Conservation (phyloP, 495 filamentous ascomycete genomes). For the Letharia columbiana region DNA sequence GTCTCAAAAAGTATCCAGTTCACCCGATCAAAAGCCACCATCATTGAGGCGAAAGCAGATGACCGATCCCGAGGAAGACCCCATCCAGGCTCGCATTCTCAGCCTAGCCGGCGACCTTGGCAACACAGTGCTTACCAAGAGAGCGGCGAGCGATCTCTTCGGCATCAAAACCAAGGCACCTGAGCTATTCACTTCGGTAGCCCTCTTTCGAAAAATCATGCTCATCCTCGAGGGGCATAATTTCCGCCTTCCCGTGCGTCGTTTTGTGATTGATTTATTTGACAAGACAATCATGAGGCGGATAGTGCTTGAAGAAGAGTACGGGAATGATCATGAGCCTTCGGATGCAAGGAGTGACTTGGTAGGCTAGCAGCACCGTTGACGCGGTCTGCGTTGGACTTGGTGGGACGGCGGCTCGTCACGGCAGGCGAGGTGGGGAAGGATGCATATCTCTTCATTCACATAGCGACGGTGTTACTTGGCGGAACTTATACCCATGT, state of each 20-base stretch:
- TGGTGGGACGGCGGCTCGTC: background rate
- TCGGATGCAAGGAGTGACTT: background rate
- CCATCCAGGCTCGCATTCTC: conserved; percentile 62
- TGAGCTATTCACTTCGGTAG: conserved; percentile 61
- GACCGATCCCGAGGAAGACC: conserved; percentile 47
- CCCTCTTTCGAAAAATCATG: conserved; percentile 77
- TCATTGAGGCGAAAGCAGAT: conserved; percentile 38
- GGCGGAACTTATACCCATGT: conserved; percentile 1
- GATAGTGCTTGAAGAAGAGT: conserved; percentile 61
- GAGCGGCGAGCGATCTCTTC: conserved; percentile 63
- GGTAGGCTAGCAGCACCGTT: background rate
- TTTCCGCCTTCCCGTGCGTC: conserved; percentile 73
- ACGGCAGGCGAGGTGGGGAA: background rate
- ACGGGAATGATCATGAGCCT: conserved; percentile 29
- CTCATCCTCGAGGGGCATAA: conserved; percentile 80
- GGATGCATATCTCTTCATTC: background rate
- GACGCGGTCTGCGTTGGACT: background rate
- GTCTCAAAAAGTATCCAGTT: conserved; percentile 35
- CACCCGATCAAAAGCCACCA: conserved; percentile 33
- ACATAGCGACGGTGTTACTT: conserved; percentile 5
- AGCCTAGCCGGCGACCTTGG: conserved; percentile 76
- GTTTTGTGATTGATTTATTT: conserved; percentile 87
- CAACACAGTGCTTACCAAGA: conserved; percentile 78
- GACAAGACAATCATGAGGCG: conserved; percentile 77
- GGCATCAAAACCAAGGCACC: conserved; percentile 60